Evolutionary conservation across 1,284 basidiomycete genomes (phyloP).

Genomic region (Stereum hirsutum): DNA sequence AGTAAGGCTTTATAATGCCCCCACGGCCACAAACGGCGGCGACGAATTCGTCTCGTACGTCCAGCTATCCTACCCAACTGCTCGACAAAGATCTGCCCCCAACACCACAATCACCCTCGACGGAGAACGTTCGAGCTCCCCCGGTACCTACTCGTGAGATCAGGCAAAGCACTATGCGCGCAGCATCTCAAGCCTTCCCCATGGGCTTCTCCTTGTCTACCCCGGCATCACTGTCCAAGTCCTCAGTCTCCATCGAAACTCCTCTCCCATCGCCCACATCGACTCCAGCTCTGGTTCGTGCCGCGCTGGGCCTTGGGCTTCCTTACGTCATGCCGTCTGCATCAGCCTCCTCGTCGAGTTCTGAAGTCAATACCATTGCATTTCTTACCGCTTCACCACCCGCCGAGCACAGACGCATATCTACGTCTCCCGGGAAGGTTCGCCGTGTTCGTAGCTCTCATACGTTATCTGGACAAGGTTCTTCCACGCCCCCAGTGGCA

Average conservation of each 20-base stretch:
- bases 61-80: too few species aligned
- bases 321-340: slow-evolving; percentile 38
- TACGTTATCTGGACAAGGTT: slow-evolving; percentile 18
- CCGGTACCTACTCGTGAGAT: neutral
- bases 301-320: slow-evolving; percentile 48
- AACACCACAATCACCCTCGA: slow-evolving; percentile 34
- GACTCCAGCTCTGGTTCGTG: slow-evolving; percentile 41
- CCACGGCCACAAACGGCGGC: too few species aligned
- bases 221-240: slow-evolving; percentile 3
- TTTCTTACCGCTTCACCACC: slow-evolving; percentile 18
- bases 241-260: too few species aligned
- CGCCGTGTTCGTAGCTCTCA: slow-evolving; percentile 42
- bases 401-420: slow-evolving; percentile 3
- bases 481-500: slow-evolving; percentile 10
- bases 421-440: slow-evolving; percentile 14
- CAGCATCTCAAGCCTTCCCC: neutral
- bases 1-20: too few species aligned
- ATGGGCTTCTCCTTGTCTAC: slow-evolving; percentile 11
- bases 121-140: slow-evolving; percentile 4
- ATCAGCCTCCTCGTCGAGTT: slow-evolving; percentile 30
- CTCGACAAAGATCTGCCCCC: slow-evolving; percentile 63
- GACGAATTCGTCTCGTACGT: too few species aligned
- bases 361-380: slow-evolving; percentile 32
- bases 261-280: slow-evolving; percentile 20
- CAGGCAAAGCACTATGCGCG: neutral